These are phyloP conservation scores for Citrus hindsii DNA, from an alignment of 345 rosid genomes.

Conservation along the genomic window DNA sequence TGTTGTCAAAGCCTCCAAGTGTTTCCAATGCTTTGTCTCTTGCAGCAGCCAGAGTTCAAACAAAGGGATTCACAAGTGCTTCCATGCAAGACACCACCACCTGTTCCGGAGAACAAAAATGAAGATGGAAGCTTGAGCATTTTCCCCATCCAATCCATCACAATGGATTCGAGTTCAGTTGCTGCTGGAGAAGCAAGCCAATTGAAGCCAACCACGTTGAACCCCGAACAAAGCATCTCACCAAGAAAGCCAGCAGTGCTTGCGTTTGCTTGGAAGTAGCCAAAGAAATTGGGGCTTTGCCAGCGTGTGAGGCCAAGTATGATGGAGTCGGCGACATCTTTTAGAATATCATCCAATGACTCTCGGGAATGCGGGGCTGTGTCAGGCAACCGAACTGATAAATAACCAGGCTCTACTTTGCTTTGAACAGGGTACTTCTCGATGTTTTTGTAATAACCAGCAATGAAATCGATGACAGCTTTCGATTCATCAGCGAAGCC, in stretches of 20 bases:
- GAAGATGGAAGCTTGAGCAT: conserved; percentile 27
- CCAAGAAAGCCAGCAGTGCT: too few relatives aligned
- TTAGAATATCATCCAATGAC: conserved; percentile 12
- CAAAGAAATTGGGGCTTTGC: conserved; percentile 31
- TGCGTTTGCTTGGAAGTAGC: conserved; percentile 10
- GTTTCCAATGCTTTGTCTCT: conserved; percentile 17
- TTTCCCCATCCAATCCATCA: conserved; percentile 34
- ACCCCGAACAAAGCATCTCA: too few relatives aligned
- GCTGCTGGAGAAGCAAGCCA: too few relatives aligned
- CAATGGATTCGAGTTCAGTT: conserved; percentile 14
- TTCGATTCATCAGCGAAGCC: too few relatives aligned
- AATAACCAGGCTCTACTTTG: too few relatives aligned
- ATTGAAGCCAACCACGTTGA: too few relatives aligned
- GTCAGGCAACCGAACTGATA: not conserved
- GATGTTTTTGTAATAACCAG: too few relatives aligned
- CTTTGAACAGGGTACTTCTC: too few relatives aligned
- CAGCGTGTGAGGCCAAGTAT: conserved; percentile 26
- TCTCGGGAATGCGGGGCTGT: conserved; percentile 14
- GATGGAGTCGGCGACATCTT: conserved; percentile 18
- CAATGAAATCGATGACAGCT: too few relatives aligned
- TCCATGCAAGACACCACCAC: conserved; percentile 32
- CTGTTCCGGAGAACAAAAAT: conserved; percentile 29
- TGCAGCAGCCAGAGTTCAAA: conserved; percentile 27
- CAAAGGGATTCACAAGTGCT: conserved; percentile 26
- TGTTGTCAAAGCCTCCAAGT: not conserved